These are phyloP conservation scores for Stemphylium vesicarium DNA, from an alignment of 2,329 filamentous ascomycete genomes.

Conservation along the genomic window DNA sequence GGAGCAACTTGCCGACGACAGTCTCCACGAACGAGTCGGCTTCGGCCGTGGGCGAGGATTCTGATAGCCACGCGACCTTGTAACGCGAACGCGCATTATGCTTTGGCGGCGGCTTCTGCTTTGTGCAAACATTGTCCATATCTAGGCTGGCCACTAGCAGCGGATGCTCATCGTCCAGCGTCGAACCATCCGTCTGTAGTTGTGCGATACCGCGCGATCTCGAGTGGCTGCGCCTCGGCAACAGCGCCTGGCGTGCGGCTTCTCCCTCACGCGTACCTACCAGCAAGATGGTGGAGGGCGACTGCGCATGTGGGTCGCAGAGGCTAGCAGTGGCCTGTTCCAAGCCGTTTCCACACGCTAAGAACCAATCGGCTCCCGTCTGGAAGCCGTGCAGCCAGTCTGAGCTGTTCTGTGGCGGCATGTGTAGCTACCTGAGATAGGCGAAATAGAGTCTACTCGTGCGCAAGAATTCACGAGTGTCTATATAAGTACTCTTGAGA, in stretches of 20 bases:
- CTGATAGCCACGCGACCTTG: slow-evolving; percentile 10
- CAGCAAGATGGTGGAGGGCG: slow-evolving; percentile 12
- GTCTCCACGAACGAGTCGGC: slow-evolving; percentile 9
- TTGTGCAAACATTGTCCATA: slow-evolving; percentile 4
- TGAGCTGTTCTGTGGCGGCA: not conserved
- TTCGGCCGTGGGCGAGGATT: not conserved
- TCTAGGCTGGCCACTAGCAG: slow-evolving; percentile 14
- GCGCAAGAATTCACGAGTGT: not conserved
- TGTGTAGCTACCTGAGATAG: not conserved
- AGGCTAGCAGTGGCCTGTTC: slow-evolving; percentile 1
- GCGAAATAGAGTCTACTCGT: not conserved
- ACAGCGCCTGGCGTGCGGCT: not conserved
- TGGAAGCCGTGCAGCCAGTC: slow-evolving; percentile 19
- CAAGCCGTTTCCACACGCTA: slow-evolving; percentile 3
- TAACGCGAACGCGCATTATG: not conserved
- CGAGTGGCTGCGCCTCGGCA: not conserved
- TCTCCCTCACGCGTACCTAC: slow-evolving; percentile 5
- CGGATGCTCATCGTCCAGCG: slow-evolving; percentile 4
- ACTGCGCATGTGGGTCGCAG: slow-evolving; percentile 3
- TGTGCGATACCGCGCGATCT: slow-evolving; percentile 9
- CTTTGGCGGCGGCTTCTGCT: slow-evolving; percentile 1
- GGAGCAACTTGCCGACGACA: slow-evolving; percentile 12
- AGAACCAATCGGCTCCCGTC: slow-evolving; percentile 12
- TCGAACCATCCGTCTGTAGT: slow-evolving; percentile 2
- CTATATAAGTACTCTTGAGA: slow-evolving; percentile 5